Base-by-base conservation (phyloP, 192 early-diverging fungal genomes). In the Dissophora globulifera region DNA sequence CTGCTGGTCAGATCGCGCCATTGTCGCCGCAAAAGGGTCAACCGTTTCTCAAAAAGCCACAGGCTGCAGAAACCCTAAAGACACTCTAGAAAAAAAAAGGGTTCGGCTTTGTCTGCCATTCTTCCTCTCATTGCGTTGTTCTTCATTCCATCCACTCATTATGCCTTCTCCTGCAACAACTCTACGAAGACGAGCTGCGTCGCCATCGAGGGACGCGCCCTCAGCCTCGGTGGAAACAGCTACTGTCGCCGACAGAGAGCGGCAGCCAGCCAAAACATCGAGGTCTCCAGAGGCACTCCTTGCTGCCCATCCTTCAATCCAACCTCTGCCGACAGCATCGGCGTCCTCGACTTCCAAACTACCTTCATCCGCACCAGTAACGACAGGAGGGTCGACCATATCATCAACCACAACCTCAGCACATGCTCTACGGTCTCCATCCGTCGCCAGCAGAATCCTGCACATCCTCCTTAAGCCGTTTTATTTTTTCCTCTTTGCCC, bases 381-480 rank as follows among this genome's bases (percentile, higher is more conserved):
- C 49, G 29, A 27, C 26, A 4, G 26, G 46, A 43, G 59, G 20
- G 30, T n/a, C 58, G 32, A 11, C 22, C 6, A 8, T 60, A n/a
- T 10, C 32, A 42, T 7, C 54, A 1, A 20, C 66, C n/a, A 20
- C 50, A 43, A 17, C 67, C 31, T 49, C 54, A 8, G 22, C 55
- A 20, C 6, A 23, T 12, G n/a, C 42, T 17, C 5, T 46, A n/a
- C 23, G 16, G 10, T 25, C 53, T n/a, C 51, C 52, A 1, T 50
- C 54, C 1, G 15, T 56, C 1, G 49, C 47, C 19, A 51, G 31
- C 27, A 45, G 54, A 19, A 41, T 76, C 41, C 6, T 76, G 16
- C 30, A 67, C 35, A 23, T 55, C 30, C 58, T 76, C 11, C 35
- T 67, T 46, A 76, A 76, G 27, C 72, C 72, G 4, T 48, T 76